A percentile compares a stretch with the other conserved stretches of the same genome.
Evolutionary conservation across 441 rosid species (phyloP).

Genomic region (Hypseocharis bilobata): DNA sequence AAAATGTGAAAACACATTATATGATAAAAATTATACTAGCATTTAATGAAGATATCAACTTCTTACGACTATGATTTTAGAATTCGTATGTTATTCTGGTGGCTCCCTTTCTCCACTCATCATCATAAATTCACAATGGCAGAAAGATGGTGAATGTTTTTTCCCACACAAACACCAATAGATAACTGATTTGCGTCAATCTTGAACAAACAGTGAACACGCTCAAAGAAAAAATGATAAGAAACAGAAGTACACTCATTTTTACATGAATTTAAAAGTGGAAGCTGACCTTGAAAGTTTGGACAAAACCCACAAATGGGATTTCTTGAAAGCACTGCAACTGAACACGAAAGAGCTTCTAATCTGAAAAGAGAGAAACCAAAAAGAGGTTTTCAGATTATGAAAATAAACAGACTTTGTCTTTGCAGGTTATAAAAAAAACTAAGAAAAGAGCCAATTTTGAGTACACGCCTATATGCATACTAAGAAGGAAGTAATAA

Average conservation of each 20-base stretch:
- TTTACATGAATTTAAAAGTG: background rate
- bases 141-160: no score
- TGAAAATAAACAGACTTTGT: no score
- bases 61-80: no score
- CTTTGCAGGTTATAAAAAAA: no score
- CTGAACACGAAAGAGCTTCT: slow-evolving; percentile 8
- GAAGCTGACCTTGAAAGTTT: slow-evolving; percentile 27
- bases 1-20: no score
- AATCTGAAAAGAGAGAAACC: slow-evolving; percentile 22
- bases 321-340: slow-evolving; percentile 12
- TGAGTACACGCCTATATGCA: background rate
- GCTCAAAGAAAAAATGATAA: background rate
- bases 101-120: no score
- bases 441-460: background rate
- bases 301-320: slow-evolving; percentile 17
- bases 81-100: no score
- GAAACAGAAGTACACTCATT: background rate
- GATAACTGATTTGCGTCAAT: background rate
- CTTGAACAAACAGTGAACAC: background rate
- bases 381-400: no score
- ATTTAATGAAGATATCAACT: no score
- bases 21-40: no score
- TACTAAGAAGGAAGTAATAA: background rate
- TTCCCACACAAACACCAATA: background rate
- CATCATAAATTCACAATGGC: no score